Percentiles rank a stretch among this genome's conserved stretches.
phyloP scores from a whole-genome alignment of 768 basidiomycete species.

The Agrocybe chaxingu region DNA sequence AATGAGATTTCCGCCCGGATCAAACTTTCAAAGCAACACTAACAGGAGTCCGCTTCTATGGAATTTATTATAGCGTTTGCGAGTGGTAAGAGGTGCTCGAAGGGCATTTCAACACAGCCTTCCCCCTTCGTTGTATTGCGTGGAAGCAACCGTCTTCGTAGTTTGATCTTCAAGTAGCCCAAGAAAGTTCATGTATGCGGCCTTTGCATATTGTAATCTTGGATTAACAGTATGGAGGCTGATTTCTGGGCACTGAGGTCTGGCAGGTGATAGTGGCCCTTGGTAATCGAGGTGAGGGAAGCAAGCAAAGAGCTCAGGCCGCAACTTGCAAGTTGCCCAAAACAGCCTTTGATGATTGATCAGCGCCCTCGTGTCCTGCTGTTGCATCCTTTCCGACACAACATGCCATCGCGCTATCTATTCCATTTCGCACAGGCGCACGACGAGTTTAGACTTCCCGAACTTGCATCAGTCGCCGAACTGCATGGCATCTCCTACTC shows the following conservation, averaged over 20 bases:
- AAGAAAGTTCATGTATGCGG: too few species aligned
- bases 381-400: background rate
- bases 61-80: constrained; percentile 13
- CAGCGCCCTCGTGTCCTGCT: background rate
- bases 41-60: constrained; percentile 12
- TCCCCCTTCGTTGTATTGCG: too few species aligned
- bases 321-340: background rate
- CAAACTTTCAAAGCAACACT: background rate
- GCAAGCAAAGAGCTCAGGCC: too few species aligned
- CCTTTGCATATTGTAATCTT: too few species aligned
- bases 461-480: constrained; percentile 74
- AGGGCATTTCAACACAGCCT: background rate
- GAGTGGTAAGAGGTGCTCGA: constrained; percentile 7
- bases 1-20: background rate
- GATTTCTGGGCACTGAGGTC: too few species aligned
- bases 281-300: too few species aligned
- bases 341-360: background rate
- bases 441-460: constrained; percentile 80
- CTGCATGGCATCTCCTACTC: constrained; percentile 62
- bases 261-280: too few species aligned
- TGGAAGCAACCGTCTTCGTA: too few species aligned
- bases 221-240: too few species aligned
- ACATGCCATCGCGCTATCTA: constrained; percentile 40
- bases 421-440: constrained; percentile 82
- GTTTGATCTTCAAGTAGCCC: too few species aligned